A percentile compares a stretch with the other conserved stretches of the same genome.
Conservation (phyloP, 1,284 basidiomycete genomes). For the Lentinus polychrous region DNA sequence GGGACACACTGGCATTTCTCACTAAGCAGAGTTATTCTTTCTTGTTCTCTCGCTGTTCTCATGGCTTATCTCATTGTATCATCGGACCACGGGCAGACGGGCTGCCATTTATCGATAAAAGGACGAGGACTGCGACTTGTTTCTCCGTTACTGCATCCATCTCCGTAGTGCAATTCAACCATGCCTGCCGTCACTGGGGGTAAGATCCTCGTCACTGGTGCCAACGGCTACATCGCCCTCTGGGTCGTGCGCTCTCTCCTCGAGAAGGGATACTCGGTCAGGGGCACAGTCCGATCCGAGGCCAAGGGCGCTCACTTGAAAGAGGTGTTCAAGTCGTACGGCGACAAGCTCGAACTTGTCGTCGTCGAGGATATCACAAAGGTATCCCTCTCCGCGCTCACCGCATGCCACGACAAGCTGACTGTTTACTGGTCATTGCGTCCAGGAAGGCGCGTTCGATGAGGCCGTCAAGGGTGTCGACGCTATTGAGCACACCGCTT, state of each 20-base stretch:
- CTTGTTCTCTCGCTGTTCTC: too few species aligned
- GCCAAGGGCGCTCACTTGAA: conserved; percentile 44
- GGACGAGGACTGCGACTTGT: too few species aligned
- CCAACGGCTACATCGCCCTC: conserved; percentile 35
- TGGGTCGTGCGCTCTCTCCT: conserved; percentile 34
- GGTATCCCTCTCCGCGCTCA: too few species aligned
- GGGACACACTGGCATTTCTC: too few species aligned
- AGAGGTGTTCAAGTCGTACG: conserved; percentile 38
- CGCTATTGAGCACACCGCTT: conserved; percentile 39
- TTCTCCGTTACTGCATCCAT: background rate
- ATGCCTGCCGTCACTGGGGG: conserved; percentile 25
- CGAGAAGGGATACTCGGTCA: conserved; percentile 39
- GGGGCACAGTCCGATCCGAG: conserved; percentile 48
- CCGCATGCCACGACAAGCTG: too few species aligned
- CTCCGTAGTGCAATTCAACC: background rate
- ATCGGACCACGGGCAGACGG: too few species aligned
- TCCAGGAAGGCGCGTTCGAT: conserved; percentile 20
- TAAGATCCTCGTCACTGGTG: conserved; percentile 33
- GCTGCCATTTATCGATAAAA: too few species aligned
- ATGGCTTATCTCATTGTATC: too few species aligned
- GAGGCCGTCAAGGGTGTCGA: conserved; percentile 36
- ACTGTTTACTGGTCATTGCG: too few species aligned
- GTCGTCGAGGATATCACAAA: conserved; percentile 51
- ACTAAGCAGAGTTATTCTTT: too few species aligned
- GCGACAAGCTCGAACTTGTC: conserved; percentile 41